Evolutionary conservation across 225 moss, liverwort and hornwort species (phyloP), one percentile per base, ranked within the genome.

Genomic region (Bryoerythrophyllum caledonicum): DNA sequence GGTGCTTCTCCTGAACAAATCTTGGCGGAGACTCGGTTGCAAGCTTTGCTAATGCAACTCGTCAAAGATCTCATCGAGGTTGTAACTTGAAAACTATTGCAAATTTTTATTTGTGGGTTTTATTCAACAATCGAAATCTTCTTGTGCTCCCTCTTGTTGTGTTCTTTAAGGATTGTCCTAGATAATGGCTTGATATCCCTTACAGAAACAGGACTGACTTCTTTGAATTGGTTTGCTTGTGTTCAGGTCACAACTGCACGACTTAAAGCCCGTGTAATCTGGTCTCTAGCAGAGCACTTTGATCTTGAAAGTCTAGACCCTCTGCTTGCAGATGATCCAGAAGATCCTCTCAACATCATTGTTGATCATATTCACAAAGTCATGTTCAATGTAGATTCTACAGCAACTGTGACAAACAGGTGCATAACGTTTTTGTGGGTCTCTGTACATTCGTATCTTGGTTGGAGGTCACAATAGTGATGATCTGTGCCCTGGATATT

Each of bases 321-420:
- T n/a, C 81, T 96, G 68, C 85, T 96, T 69, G 96, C 96, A 46
- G 96, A 96, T 82, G 96, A 96, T 82, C 96, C 96, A 40, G 93
- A 93, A 37, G 96, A 96, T 79, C 89, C 93, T 61, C 83, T 96
- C 13, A 96, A 93, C 71, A 96, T 93, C 67, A 93, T 96, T 77
- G 81, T 96, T 74, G 90, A 89, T 68, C 91, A 96, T 30, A 93
- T 96, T 23, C 96, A 90, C 74, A 89, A 81, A 58, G 83, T 96
- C 44, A 81, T 96, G 76, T 93, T 96, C 70, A 93, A 93, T 81
- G 86, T 86, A 64, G 96, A 96, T 79, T 88, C 83, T 73, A 72
- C 81, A 23, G 87, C 89, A 74, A 86, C 87, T 46, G 54, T 90
- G 63, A 93, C 90, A 35, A 96, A 96, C 75, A 93, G 86, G 86